These are phyloP conservation scores for Mucor plumbeus DNA, from an alignment of 371 early-diverging fungal species.

Conservation along the genomic window DNA sequence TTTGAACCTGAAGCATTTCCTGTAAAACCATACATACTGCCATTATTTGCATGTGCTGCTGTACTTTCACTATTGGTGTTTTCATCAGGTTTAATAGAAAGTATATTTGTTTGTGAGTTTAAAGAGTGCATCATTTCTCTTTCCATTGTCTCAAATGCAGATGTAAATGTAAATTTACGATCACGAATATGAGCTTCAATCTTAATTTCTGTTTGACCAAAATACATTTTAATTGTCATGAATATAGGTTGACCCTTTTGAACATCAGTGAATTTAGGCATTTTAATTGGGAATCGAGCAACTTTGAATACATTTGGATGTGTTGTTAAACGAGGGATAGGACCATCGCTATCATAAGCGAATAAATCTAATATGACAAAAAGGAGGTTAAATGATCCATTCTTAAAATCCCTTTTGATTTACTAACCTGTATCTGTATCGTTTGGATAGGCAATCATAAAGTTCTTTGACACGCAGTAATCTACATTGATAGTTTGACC, in stretches of 20 bases:
- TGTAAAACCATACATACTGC: constrained; percentile 19
- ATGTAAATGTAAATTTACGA: constrained; percentile 54
- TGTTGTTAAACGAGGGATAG: constrained; percentile 50
- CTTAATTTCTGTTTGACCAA: constrained; percentile 59
- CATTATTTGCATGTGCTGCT: neutral
- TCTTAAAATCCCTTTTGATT: neutral
- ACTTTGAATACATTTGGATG: constrained; percentile 55
- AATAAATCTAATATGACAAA: constrained; percentile 41
- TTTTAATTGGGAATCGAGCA: constrained; percentile 55
- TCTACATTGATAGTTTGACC: constrained; percentile 64
- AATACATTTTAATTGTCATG: constrained; percentile 62
- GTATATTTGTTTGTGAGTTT: constrained; percentile 27
- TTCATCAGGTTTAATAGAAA: constrained; percentile 38
- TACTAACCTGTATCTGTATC: constrained; percentile 57
- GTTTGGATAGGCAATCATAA: constrained; percentile 62
- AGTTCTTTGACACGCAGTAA: constrained; percentile 68
- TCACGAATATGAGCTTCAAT: constrained; percentile 57
- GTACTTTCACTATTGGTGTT: constrained; percentile 9
- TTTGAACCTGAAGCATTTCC: constrained; percentile 29
- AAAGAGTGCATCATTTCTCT: constrained; percentile 36
- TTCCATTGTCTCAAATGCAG: constrained; percentile 55
- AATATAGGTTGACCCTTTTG: constrained; percentile 51
- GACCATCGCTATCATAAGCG: constrained; percentile 54
- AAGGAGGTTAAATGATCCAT: neutral
- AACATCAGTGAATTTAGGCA: constrained; percentile 53